Evolutionary conservation across 345 rosid genomes (phyloP), one percentile per base, ranked within the genome.

Genomic region (Hypericum perforatum): DNA sequence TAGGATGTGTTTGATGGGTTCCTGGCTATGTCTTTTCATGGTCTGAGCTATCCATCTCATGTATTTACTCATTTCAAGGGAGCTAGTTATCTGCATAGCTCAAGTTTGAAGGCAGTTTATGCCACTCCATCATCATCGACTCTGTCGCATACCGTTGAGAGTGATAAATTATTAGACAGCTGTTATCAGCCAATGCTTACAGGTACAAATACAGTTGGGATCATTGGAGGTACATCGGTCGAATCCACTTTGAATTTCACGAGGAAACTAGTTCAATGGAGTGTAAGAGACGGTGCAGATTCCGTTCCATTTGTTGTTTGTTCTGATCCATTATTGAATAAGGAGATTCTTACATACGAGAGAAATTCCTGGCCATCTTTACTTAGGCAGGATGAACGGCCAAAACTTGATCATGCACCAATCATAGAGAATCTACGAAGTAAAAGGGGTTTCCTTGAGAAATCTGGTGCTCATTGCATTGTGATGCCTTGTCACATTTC

Each of bases 211-310:
- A 70, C 83, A 11, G 78, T 89, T 46, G 97, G 97, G 36, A 74
- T 89, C 9, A 74, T 89, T 14, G 94, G 89, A 53, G 94, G 89
- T 3, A 66, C 66, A 49, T 89, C 91, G 7, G 72, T 70, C 37
- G 66, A 51, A 57, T 77, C 82, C 32, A 71, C 85, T 55, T 55
- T 77, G 41, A 75, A 70, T 45, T 85, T 89, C 64, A 40, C 77
- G 65, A 67, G 50, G 60, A 89, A 80, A 64, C 61, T 85, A 9
- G 80, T 76, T 10, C 62, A 74, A 9, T 70, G 73, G 83, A 79
- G 82, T 53, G 66, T 75, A 49, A 55, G 68, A 62, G 80, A 65
- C 8, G 78, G 71, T 62, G 55, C 68, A 61, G 63, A 71, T 73
- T 46, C 71, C 43, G 53, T 75, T 51, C 86, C 97, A 9, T 81